These are phyloP conservation scores for Nematodospora anomalae DNA, from an alignment of 1,139 yeast species.

Conservation along the genomic window DNA sequence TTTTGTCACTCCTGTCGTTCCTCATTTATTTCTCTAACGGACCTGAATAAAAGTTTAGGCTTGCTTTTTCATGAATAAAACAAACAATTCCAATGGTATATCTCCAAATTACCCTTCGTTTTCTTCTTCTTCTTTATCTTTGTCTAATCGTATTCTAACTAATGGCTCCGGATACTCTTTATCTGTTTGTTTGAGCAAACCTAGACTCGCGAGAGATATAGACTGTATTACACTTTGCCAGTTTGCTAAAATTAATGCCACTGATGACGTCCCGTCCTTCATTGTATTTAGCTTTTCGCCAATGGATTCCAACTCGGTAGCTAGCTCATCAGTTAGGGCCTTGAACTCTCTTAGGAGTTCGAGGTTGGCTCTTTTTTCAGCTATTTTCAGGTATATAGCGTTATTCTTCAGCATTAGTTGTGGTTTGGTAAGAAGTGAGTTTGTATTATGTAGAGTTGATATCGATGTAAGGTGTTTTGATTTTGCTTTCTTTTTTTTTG, in stretches of 20 bases:
- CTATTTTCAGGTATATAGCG: conserved; percentile 33
- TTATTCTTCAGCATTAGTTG: conserved; percentile 15
- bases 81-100: neutral
- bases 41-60: too few relatives aligned
- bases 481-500: conserved; percentile 5
- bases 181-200: conserved; percentile 48
- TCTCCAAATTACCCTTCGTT: neutral
- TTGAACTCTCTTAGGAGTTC: conserved; percentile 51
- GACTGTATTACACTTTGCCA: conserved; percentile 73
- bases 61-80: neutral
- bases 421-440: neutral
- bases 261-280: conserved; percentile 60
- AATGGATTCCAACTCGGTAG: conserved; percentile 48
- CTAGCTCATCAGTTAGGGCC: conserved; percentile 46
- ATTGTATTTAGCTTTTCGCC: conserved; percentile 50
- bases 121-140: conserved; percentile 4
- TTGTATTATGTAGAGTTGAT: neutral
- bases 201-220: conserved; percentile 65
- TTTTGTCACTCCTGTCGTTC: too few relatives aligned
- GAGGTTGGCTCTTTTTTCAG: conserved; percentile 53
- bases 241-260: conserved; percentile 55
- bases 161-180: conserved; percentile 57
- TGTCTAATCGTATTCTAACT: conserved; percentile 56
- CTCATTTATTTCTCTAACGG: too few relatives aligned
- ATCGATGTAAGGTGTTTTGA: neutral